Base-by-base conservation (phyloP, 2,329 filamentous ascomycete genomes). In the Diaporthe caulivora region DNA sequence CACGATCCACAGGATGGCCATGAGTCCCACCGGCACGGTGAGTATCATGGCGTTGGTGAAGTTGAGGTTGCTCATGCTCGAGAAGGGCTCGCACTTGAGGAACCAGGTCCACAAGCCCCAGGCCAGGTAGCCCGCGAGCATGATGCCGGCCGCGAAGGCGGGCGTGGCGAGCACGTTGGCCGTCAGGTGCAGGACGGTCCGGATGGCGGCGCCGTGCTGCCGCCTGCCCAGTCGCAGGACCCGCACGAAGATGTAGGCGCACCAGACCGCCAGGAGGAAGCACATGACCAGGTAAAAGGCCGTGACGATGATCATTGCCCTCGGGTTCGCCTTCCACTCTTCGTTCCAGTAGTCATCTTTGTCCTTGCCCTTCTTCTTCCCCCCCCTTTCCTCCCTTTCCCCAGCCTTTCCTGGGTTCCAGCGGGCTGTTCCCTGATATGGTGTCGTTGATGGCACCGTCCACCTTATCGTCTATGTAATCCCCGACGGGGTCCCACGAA, bases 101-200 rank as follows among this genome's bases (percentile, higher is more conserved):
- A 65, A 34, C 60, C 60, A 65, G 29, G 26, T 24, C 60, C 60
- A 65, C 11, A 5, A 65, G 60, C 42, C 42, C 26, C 29, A 65
- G 42, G 9, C 11, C 18, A 65, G 26, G 29, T 65, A 65, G 1
- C 42, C 31, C 3, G 24, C 26, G 18, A 49, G 21, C 7, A 49
- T 17, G 21, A 65, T 34, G 5, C 3, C 6, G 18, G 60, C 47
- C 9, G 29, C 26, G 29, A 65, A 65, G 60, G 60, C 60, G 60
- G 60, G 60, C 18, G 44, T 65, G 44, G 60, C 60, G 21, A 65
- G 60, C 60, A 42, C 49, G 60, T 65, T 65, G 42, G 42, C 29
- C 1, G 21, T 49, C 18, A 34, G 44, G 42, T 44, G 44, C 29
- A 65, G 29, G 29, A 65, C 21, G 29, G 21, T 65, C 42, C 60